Conservation (phyloP, 495 filamentous ascomycete species). For the Bathelium albidoporum region DNA sequence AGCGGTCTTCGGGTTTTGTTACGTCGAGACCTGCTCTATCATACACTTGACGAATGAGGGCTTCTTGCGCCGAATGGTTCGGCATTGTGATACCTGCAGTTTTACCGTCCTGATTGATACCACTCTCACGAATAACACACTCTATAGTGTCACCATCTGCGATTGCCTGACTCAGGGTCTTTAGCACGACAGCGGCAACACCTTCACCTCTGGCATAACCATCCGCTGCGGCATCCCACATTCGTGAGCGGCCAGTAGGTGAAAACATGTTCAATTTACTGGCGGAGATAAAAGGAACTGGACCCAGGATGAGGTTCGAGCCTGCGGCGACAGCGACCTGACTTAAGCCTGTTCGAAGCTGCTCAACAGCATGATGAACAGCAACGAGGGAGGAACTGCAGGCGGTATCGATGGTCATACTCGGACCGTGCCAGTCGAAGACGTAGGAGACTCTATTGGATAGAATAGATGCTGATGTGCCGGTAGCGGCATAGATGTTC, state of each 20-base stretch:
- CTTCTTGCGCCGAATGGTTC: constrained; percentile 1
- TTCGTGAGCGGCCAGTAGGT: not conserved
- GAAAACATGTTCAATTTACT: constrained; percentile 6
- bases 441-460: constrained; percentile 38
- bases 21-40: constrained; percentile 17
- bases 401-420: constrained; percentile 24
- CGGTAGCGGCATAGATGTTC: constrained; percentile 5
- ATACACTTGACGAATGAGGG: constrained; percentile 8
- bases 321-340: constrained; percentile 40
- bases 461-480: constrained; percentile 28
- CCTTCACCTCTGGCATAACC: not conserved
- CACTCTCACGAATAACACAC: constrained; percentile 14
- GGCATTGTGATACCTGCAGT: constrained; percentile 11
- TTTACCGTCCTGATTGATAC: constrained; percentile 12
- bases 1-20: constrained; percentile 8
- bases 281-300: too few species aligned
- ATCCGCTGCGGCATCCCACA: not conserved
- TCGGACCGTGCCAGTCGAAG: constrained; percentile 6
- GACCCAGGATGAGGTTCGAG: constrained; percentile 21
- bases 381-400: constrained; percentile 38
- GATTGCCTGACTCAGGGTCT: constrained; percentile 31
- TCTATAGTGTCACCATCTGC: constrained; percentile 31
- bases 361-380: constrained; percentile 35
- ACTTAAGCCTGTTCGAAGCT: constrained; percentile 31
- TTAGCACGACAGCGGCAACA: constrained; percentile 10